Conservation (phyloP, 225 moss, liverwort and hornwort species). For the Takakia lepidozioides region DNA sequence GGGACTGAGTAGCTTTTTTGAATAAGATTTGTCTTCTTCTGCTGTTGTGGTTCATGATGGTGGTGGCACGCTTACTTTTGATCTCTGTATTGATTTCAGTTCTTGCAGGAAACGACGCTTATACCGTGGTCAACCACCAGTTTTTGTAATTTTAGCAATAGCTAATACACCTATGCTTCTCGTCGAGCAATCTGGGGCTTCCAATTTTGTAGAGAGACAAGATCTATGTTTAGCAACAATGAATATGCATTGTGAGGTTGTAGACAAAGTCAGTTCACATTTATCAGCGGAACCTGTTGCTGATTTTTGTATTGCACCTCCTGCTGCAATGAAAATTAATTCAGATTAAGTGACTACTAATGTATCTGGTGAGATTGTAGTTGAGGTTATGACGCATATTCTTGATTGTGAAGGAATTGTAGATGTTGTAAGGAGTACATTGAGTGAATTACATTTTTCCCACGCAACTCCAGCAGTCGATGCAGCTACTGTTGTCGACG, state of each 20-base stretch:
- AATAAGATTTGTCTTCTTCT: background rate
- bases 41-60: background rate
- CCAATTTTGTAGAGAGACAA: background rate
- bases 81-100: background rate
- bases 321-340: background rate
- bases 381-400: background rate
- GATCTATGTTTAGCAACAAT: background rate
- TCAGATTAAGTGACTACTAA: background rate
- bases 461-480: too few species aligned
- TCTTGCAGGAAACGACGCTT: background rate
- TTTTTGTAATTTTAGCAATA: background rate
- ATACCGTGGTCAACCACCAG: background rate
- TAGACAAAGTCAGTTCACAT: too few species aligned
- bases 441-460: too few species aligned
- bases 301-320: background rate
- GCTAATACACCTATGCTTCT: background rate
- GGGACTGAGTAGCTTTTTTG: background rate
- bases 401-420: too few species aligned
- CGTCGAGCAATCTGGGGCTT: background rate
- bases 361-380: background rate
- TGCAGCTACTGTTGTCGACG: too few species aligned
- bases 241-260: too few species aligned
- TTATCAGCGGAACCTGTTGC: too few species aligned
- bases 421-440: too few species aligned
- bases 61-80: background rate